Percentiles rank a stretch among this genome's conserved stretches.
Evolutionary conservation across 2,329 filamentous ascomycete genomes (phyloP).

Genomic region (Elsinoe perseae): DNA sequence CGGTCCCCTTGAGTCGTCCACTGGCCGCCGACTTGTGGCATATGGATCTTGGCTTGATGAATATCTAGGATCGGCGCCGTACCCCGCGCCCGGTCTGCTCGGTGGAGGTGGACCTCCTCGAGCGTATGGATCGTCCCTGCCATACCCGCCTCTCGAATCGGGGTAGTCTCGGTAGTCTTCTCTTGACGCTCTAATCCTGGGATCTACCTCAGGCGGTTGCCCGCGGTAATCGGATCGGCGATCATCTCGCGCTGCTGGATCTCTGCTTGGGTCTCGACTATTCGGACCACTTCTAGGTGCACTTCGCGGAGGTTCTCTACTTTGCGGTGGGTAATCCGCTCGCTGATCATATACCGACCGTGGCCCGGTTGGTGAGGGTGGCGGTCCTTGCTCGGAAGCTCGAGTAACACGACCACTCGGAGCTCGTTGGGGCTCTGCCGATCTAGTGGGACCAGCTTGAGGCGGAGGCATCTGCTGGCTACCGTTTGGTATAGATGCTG

Average conservation of each 20-base stretch:
- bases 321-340: neutral
- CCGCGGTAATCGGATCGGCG: constrained; percentile 6
- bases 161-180: constrained; percentile 4
- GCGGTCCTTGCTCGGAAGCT: neutral
- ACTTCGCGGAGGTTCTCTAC: neutral
- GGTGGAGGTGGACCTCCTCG: neutral
- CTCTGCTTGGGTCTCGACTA: constrained; percentile 25
- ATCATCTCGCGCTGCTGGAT: constrained; percentile 17
- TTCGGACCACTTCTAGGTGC: constrained; percentile 11
- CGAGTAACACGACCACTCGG: neutral
- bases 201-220: neutral
- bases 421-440: constrained; percentile 13
- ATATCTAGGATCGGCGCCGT: neutral
- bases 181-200: neutral
- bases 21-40: constrained; percentile 15
- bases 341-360: neutral
- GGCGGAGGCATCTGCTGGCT: constrained; percentile 11
- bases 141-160: neutral
- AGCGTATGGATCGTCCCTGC: constrained; percentile 15
- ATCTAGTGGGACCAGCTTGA: neutral
- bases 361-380: neutral
- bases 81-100: neutral
- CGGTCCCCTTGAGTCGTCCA: constrained; percentile 11
- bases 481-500: constrained; percentile 10
- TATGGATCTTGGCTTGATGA: constrained; percentile 8